phyloP scores from a whole-genome alignment of 768 basidiomycete genomes.

The Podaxis carcinomalis region DNA sequence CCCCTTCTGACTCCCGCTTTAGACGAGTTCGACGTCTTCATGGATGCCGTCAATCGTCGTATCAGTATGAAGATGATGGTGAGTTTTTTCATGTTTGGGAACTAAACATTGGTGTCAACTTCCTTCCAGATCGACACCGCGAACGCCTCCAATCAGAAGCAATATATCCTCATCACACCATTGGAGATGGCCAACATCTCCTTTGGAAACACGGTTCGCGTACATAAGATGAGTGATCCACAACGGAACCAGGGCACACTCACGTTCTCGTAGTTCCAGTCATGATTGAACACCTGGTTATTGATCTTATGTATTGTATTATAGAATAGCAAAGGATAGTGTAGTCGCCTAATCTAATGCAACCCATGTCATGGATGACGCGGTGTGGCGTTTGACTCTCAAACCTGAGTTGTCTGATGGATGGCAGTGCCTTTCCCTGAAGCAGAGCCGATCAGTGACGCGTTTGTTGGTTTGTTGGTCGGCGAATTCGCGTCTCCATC shows the following conservation, averaged over 20 bases:
- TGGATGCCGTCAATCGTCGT: conserved; percentile 90
- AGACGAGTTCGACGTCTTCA: conserved; percentile 99
- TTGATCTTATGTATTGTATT: not conserved
- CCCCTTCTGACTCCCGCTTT: conserved; percentile 3
- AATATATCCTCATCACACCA: conserved; percentile 96
- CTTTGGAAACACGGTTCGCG: conserved; percentile 64
- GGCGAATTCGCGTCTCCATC: not conserved
- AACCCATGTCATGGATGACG: not conserved
- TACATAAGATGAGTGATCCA: conserved; percentile 76
- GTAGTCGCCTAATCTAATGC: not conserved
- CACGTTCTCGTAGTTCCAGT: conserved; percentile 18
- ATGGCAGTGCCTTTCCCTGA: not conserved
- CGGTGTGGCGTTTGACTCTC: not conserved
- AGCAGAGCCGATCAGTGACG: conserved; percentile 6
- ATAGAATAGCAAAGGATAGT: not conserved
- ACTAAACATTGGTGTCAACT: not conserved
- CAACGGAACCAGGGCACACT: conserved; percentile 58
- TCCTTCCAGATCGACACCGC: conserved; percentile 77
- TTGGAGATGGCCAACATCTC: conserved; percentile 80
- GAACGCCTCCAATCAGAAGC: conserved; percentile 80
- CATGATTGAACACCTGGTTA: not conserved
- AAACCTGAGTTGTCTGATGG: not conserved
- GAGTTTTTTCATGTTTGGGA: conserved; percentile 16
- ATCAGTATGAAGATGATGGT: conserved; percentile 97
- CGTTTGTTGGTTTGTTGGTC: not conserved